Evolutionary conservation across 202 grass and related monocot species (phyloP).

Genomic region (Carex arenaria): DNA sequence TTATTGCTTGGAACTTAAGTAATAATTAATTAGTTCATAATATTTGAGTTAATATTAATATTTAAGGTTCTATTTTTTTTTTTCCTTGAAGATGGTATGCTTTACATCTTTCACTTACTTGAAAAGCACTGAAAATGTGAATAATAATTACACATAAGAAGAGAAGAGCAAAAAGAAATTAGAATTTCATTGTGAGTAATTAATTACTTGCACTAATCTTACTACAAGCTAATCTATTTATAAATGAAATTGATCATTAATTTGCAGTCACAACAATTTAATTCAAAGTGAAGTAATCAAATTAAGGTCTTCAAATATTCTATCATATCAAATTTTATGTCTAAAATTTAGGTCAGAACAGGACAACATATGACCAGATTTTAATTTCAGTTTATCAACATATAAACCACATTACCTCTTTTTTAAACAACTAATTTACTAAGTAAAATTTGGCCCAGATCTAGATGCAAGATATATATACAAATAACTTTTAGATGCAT

Average conservation of each 20-base stretch:
- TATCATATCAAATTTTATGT: not conserved
- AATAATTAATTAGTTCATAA: not conserved
- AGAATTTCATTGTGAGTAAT: not conserved
- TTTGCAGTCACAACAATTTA: not conserved
- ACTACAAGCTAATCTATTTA: not conserved
- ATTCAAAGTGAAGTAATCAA: not conserved
- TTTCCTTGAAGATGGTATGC: not conserved
- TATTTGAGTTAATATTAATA: not conserved
- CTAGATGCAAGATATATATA: not conserved
- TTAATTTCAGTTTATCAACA: not conserved
- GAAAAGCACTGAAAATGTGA: not conserved
- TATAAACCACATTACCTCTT: not conserved
- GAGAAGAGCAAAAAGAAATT: not conserved
- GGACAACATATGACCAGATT: not conserved
- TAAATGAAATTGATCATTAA: not conserved
- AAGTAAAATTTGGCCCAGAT: too few species aligned
- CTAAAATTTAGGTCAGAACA: not conserved
- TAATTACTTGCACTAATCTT: too few species aligned
- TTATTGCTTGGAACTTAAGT: not conserved
- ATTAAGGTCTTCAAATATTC: not conserved
- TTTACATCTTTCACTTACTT: not conserved
- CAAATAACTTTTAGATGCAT: not conserved
- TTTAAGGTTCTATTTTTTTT: too few species aligned
- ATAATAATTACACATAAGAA: not conserved
- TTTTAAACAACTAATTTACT: not conserved